These are phyloP conservation scores for Coccinonectria pachysandricola DNA, from an alignment of 2,329 filamentous ascomycete species.

Conservation along the genomic window DNA sequence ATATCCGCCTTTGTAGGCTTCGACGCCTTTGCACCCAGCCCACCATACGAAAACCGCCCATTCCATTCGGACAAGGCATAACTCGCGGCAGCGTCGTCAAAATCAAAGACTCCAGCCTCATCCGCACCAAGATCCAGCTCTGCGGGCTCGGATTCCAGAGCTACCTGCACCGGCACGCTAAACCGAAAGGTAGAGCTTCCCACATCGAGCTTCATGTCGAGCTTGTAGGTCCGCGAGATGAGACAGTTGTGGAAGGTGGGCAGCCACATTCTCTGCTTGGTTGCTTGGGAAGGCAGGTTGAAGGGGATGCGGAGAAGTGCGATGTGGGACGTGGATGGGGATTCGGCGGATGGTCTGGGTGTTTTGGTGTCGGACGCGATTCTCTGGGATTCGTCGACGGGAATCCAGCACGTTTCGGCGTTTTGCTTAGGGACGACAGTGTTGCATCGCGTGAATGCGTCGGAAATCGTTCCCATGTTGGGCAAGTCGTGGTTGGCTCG, in stretches of 20 bases:
- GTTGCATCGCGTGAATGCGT: slow-evolving; percentile 10
- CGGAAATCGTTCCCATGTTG: slow-evolving; percentile 6
- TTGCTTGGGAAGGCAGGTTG: slow-evolving; percentile 5
- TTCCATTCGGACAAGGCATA: too few relatives aligned
- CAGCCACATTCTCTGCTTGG: slow-evolving; percentile 1
- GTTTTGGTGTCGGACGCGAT: slow-evolving; percentile 9
- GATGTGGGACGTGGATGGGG: slow-evolving; percentile 10
- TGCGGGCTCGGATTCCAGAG: slow-evolving; percentile 4
- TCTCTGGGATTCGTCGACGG: slow-evolving; percentile 1
- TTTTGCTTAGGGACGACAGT: too few relatives aligned
- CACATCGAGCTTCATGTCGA: slow-evolving; percentile 1
- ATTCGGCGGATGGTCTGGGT: slow-evolving; percentile 2
- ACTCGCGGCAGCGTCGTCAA: too few relatives aligned
- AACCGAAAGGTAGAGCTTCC: slow-evolving; percentile 3
- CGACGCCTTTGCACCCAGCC: too few relatives aligned
- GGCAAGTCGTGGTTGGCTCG: slow-evolving; percentile 8
- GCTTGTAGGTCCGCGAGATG: slow-evolving; percentile 3
- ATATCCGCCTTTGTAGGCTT: too few relatives aligned
- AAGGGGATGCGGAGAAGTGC: slow-evolving; percentile 9
- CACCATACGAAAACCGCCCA: too few relatives aligned
- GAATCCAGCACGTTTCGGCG: slow-evolving; percentile 5
- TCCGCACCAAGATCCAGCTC: too few relatives aligned
- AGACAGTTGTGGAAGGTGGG: slow-evolving; percentile 4
- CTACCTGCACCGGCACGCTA: slow-evolving; percentile 2
- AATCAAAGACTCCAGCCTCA: too few relatives aligned